These are phyloP conservation scores for Hygrocybe coccinea DNA, from an alignment of 768 basidiomycete species.

Conservation along the genomic window DNA sequence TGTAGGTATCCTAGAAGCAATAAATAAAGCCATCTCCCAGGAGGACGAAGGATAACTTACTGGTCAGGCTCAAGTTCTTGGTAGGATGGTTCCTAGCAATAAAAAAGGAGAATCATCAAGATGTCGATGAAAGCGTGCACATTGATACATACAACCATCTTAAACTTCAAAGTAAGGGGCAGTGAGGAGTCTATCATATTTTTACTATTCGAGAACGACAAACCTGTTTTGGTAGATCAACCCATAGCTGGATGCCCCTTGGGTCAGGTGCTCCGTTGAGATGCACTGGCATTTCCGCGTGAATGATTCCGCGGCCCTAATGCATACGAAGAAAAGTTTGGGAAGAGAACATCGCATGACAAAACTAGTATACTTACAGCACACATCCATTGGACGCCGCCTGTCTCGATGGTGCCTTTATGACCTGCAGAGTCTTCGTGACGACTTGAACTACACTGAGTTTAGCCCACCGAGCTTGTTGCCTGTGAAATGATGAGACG, in stretches of 20 bases:
- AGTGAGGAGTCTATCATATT: neutral
- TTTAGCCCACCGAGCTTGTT: neutral
- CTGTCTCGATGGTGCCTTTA: constrained; percentile 67
- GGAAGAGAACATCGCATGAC: neutral
- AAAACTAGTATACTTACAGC: constrained; percentile 46
- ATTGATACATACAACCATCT: constrained; percentile 55
- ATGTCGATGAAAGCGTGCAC: neutral
- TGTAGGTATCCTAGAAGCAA: constrained; percentile 52
- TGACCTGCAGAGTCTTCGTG: constrained; percentile 94
- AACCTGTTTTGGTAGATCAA: constrained; percentile 72
- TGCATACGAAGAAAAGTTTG: neutral
- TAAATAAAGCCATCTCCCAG: neutral
- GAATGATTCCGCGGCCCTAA: constrained; percentile 65
- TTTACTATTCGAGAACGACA: constrained; percentile 19
- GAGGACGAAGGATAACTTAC: constrained; percentile 32
- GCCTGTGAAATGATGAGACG: neutral
- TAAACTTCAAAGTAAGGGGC: constrained; percentile 42
- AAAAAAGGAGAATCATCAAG: neutral
- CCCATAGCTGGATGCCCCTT: constrained; percentile 82
- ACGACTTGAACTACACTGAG: constrained; percentile 46
- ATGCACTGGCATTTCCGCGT: constrained; percentile 87
- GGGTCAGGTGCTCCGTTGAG: constrained; percentile 62
- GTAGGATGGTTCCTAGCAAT: constrained; percentile 63
- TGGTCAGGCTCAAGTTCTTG: constrained; percentile 69
- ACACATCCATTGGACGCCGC: constrained; percentile 96